Base-by-base conservation (phyloP, 345 rosid species). In the Acer yangbiense region DNA sequence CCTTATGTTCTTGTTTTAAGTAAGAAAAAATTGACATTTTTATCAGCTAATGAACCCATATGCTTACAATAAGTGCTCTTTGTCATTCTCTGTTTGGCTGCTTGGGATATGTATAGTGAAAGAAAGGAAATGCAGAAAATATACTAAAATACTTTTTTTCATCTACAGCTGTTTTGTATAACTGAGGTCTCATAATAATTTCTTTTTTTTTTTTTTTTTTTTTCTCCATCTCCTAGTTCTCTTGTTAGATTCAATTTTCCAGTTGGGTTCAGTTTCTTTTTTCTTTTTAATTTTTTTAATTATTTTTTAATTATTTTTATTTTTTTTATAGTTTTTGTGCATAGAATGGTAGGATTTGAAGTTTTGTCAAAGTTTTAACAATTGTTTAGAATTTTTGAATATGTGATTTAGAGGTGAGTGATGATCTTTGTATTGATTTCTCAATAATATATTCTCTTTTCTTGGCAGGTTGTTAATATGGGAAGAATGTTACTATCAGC, bases 381-480 rank as follows among this genome's bases (percentile, higher is more conserved):
- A 48, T 18, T 35, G 14, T 13, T 23, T 7, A 52, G 11, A 43
- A n/a, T 52, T 64, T 32, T 73, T 11, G 55, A 23, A 25, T 79
- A 5, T 57, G 60, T 16, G 46, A 73, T 43, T 23, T n/a, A 65
- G 35, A 16, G 6, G 58, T 54, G n/a, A 29, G 60, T 70, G 65
- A 14, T 32, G 11, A 6, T 72, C 61, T 44, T 25, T 54, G 60
- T 69, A 18, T 43, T 29, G 7, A 8, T 60, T 35, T 85, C 71
- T 39, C 41, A 76, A 75, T 48, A 14, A 62, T 61, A 18, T 55
- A 3, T 32, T 43, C 43, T 23, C 27, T 9, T 23, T 72, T 14
- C n/a, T 48, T 60, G 70, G 78, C 86, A 94, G 99, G 85, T 85
- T 97, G 75, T 83, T 97, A 78, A 94, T 94, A 62, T 97, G 98